Evolutionary conservation across 257 asterid species (phyloP), one percentile per base, ranked within the genome.

Genomic region (Capsicum baccatum): DNA sequence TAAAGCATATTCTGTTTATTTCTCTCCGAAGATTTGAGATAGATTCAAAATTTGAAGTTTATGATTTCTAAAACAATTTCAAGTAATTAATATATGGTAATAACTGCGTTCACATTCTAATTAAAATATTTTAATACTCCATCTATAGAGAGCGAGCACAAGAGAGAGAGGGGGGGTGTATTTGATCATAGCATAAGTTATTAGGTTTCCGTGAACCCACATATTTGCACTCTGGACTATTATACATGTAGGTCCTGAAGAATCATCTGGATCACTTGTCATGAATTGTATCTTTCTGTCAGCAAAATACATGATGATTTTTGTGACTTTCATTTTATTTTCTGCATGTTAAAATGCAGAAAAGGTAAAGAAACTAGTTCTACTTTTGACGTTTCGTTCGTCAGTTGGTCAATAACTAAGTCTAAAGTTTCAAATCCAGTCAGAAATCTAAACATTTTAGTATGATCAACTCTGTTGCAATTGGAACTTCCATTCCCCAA

Each of bases 231-330:
- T 50, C 12, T 50, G 8, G 48, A 44, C 6, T 44, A 42, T 42
- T 42, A 59, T 6, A 59, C n/a, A 66, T 33, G 83, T 85, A 85
- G 88, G 88, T 69, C 87, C 89, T 11, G 13, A 66, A 76, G 89
- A 84, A 87, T 87, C 85, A 64, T 57, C 87, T 16, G 54, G 16
- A 82, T 85, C 86, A 83, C 86, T 85, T 85, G 81, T 58, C 47
- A 83, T 58, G 52, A 67, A 37, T n/a, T 69, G 81, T 12, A 82
- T 85, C 85, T 76, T 55, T 63, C 17, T 52, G 78, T 59, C 58
- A 37, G 12, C 19, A 48, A 80, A 81, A 80, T 55, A n/a, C 79
- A 67, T 81, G 86, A 82, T 84, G 79, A 15, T 16, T 35, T 70
- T 66, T 37, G 9, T 33, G 89, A 84, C 85, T 81, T 80, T 15